Percentiles rank a stretch among this genome's conserved stretches.
Evolutionary conservation across 2,329 filamentous ascomycete species (phyloP).

Genomic region (Aureobasidium musti): DNA sequence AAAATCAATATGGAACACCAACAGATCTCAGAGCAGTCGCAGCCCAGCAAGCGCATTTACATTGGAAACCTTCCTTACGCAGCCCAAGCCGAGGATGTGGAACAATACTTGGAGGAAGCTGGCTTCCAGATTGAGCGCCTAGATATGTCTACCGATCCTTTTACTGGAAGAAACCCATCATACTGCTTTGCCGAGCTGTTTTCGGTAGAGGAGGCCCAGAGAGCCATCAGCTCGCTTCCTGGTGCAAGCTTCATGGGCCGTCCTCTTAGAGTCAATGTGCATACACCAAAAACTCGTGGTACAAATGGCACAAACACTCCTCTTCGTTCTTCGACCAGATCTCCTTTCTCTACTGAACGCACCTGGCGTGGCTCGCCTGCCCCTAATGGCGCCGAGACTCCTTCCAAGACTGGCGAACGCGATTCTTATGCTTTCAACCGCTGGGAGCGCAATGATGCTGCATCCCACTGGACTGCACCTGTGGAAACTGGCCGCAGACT

Average conservation of each 20-base stretch:
- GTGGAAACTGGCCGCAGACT: constrained; percentile 47
- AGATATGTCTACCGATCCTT: constrained; percentile 68
- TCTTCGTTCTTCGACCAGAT: constrained; percentile 5
- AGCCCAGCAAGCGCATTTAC: constrained; percentile 44
- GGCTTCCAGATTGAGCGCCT: constrained; percentile 53
- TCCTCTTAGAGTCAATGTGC: constrained; percentile 60
- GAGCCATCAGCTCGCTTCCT: constrained; percentile 59
- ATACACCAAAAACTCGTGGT: constrained; percentile 31
- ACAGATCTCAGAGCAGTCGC: neutral
- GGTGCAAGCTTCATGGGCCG: constrained; percentile 59
- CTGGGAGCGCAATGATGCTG: constrained; percentile 48
- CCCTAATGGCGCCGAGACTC: neutral
- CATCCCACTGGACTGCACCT: constrained; percentile 38
- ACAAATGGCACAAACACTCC: constrained; percentile 20
- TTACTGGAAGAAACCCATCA: constrained; percentile 68
- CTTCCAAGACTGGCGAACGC: constrained; percentile 4
- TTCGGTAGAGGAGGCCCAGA: constrained; percentile 58
- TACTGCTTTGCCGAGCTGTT: constrained; percentile 74
- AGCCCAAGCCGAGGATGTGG: constrained; percentile 55
- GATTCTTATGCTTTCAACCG: constrained; percentile 42
- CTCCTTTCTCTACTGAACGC: constrained; percentile 10
- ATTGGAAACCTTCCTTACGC: constrained; percentile 59
- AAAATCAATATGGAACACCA: constrained; percentile 16
- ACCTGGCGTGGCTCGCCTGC: constrained; percentile 8
- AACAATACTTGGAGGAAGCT: constrained; percentile 50